Evolutionary conservation across 306 rosid species (phyloP).

Genomic region (Ormosia emarginata): DNA sequence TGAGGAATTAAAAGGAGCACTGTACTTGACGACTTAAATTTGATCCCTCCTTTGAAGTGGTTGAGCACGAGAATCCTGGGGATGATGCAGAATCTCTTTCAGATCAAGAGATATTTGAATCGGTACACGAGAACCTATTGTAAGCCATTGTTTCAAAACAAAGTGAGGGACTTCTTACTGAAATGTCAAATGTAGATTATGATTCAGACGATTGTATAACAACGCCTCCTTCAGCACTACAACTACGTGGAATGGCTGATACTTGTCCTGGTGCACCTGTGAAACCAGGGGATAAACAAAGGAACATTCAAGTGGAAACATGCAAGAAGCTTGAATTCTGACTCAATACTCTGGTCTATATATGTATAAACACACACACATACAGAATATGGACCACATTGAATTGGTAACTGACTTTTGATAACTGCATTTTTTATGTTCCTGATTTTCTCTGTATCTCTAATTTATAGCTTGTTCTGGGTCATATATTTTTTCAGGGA

Average conservation of each 20-base stretch:
- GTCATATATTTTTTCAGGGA: neutral
- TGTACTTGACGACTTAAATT: conserved; percentile 60
- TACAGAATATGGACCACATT: neutral
- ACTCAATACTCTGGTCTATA: neutral
- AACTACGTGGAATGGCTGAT: conserved; percentile 38
- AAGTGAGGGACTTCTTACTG: conserved; percentile 36
- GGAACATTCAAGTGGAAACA: conserved; percentile 38
- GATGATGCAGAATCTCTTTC: conserved; percentile 37
- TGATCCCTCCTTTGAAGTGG: conserved; percentile 13
- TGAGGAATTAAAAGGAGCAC: conserved; percentile 22
- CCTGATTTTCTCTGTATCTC: neutral
- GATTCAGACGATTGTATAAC: conserved; percentile 40
- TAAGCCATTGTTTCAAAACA: conserved; percentile 53
- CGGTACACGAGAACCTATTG: conserved; percentile 53
- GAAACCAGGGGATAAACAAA: conserved; percentile 15
- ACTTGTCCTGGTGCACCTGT: conserved; percentile 65
- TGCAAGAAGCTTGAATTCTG: conserved; percentile 78
- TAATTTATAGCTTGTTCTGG: neutral
- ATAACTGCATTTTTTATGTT: neutral
- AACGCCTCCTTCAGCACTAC: conserved; percentile 40
- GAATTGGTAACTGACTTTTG: neutral
- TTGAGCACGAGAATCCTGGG: neutral
- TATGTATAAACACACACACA: neutral
- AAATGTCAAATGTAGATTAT: conserved; percentile 8
- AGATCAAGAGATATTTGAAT: conserved; percentile 57